Percentiles rank a stretch among this genome's conserved stretches.
Evolutionary conservation across 169 alveolate genomes (phyloP).

Genomic region (Plasmodium knowlesi): DNA sequence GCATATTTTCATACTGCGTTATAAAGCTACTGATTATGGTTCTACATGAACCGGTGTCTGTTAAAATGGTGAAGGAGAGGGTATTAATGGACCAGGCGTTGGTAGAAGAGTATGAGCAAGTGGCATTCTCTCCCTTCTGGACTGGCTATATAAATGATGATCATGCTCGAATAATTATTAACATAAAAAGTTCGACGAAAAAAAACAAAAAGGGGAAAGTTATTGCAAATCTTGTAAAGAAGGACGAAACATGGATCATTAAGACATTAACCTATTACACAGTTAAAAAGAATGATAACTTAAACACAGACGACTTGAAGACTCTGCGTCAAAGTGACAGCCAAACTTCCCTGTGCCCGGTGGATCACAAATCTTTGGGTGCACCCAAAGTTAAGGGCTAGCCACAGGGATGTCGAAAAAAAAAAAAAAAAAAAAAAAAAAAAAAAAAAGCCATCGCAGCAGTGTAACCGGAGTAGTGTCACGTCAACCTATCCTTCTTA

Average conservation of each 20-base stretch:
- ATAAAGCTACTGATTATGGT: conserved; percentile 12
- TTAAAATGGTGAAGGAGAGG: conserved; percentile 35
- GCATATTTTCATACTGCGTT: conserved; percentile 33
- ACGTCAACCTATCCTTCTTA: conserved; percentile 19
- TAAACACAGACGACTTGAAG: conserved; percentile 65
- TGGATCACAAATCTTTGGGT: not conserved
- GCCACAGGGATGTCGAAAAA: not conserved
- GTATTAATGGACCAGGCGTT: conserved; percentile 45
- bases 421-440: not conserved
- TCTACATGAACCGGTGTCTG: conserved; percentile 32
- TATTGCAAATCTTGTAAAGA: conserved; percentile 33
- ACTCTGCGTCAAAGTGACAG: not conserved
- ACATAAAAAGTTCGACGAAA: conserved; percentile 23
- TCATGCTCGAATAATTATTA: conserved; percentile 29
- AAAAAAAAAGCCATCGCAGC: not conserved
- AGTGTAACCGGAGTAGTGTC: not conserved
- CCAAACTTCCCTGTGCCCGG: conserved; percentile 22
- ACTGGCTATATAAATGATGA: conserved; percentile 35
- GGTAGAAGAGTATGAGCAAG: conserved; percentile 43
- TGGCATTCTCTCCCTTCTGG: conserved; percentile 45
- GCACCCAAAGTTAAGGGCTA: not conserved
- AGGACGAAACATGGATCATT: conserved; percentile 35
- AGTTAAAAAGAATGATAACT: conserved; percentile 43
- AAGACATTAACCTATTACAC: conserved; percentile 67
- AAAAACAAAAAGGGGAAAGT: conserved; percentile 41